A percentile compares a stretch with the other conserved stretches of the same genome.
These are phyloP conservation scores for Voacanga thouarsii DNA, from an alignment of 257 asterid species.

Conservation along the genomic window DNA sequence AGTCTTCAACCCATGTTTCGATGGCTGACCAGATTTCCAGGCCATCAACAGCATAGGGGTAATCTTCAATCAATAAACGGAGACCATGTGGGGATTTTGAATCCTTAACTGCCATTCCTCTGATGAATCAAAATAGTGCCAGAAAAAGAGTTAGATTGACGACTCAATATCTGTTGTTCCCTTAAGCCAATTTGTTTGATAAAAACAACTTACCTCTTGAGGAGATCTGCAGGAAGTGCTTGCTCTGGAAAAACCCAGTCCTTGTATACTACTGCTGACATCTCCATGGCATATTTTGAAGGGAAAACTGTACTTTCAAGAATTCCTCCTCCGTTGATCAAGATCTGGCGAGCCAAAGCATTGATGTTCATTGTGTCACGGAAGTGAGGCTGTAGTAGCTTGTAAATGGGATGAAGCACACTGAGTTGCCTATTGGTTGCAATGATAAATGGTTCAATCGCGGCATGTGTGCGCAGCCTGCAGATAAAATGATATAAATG, in stretches of 20 bases:
- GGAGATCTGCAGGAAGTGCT: constrained; percentile 37
- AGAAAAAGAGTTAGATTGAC: neutral
- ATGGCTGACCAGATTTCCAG: constrained; percentile 37
- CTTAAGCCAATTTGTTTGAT: neutral
- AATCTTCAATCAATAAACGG: constrained; percentile 28
- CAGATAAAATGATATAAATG: neutral
- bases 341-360: constrained; percentile 28
- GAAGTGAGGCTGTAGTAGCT: constrained; percentile 32
- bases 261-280: constrained; percentile 27
- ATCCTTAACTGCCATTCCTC: constrained; percentile 36
- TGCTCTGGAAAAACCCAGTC: constrained; percentile 35
- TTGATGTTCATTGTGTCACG: constrained; percentile 36
- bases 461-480: constrained; percentile 62
- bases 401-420: constrained; percentile 31
- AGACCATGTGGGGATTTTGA: constrained; percentile 28
- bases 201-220: constrained; percentile 24
- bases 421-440: constrained; percentile 37
- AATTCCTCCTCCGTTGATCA: constrained; percentile 26
- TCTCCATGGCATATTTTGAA: constrained; percentile 28
- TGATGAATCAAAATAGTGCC: constrained; percentile 8
- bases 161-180: too few relatives aligned
- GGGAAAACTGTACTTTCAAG: constrained; percentile 24
- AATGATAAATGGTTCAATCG: constrained; percentile 61
- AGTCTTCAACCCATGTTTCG: constrained; percentile 27
- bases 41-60: constrained; percentile 38